Base-by-base conservation (phyloP, 2,329 filamentous ascomycete species). In the Phialophora verrucosa region DNA sequence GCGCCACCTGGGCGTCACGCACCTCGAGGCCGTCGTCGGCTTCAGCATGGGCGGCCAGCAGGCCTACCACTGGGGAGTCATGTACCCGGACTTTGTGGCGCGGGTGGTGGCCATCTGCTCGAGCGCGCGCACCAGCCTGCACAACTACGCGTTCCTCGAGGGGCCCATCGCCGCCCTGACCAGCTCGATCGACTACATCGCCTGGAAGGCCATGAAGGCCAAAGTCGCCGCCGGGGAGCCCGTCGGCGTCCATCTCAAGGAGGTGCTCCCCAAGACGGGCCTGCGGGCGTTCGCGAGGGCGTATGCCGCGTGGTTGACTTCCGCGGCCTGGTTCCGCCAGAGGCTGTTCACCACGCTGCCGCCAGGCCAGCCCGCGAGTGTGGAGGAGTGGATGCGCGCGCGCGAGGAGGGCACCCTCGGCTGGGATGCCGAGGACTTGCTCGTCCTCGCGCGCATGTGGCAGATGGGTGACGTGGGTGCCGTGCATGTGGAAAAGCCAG, bases 31-130 rank as follows among this genome's bases (percentile, higher is more conserved):
- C 4, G 73, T 83, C 10, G 62, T 82, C 2, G 82, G 82, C 0
- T 84, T 83, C 72, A 81, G 79, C n/a, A 84, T 84, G 82, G 82
- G 79, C 12, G 82, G 81, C 1, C 82, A 84, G 69, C 79, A 80
- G 58, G 74, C 80, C 1, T 84, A 83, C 66, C 75, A 84, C 70
- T 84, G 81, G 81, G 73, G 75, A 1, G 72, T 75, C 12, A 81
- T 83, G 78, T 77, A 83, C 65, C 80, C 81, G 0, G 71, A 75
- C 10, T 75, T 82, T 59, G 70, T 82, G 2, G 74, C 73, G 32
- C 77, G 77, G 25, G 77, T 78, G 0, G 75, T 83, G 17, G 74
- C 80, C 3, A 82, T 83, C 49, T 84, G 82, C 68, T 79, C 78
- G 8, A 79, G 80, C 2, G 81, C 82, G 1, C 77, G 75, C 42